These are phyloP conservation scores for Tolypocladium album DNA, from an alignment of 2,329 filamentous ascomycete genomes.

Conservation along the genomic window DNA sequence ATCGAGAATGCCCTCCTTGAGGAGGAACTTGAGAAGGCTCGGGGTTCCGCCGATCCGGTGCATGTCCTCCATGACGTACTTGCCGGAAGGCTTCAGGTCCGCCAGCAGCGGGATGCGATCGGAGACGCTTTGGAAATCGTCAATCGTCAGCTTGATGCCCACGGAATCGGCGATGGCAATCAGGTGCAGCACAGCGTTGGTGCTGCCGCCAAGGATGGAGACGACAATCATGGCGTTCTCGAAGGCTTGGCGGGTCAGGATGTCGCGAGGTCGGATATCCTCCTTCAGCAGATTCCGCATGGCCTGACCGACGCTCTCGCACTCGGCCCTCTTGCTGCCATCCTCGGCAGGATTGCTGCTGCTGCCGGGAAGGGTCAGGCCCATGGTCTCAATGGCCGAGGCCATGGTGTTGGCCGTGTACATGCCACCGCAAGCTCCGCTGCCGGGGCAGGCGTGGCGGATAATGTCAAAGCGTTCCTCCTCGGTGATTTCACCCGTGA, in stretches of 20 bases:
- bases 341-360: conserved; percentile 72
- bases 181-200: conserved; percentile 75
- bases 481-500: conserved; percentile 83
- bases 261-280: conserved; percentile 67
- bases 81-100: conserved; percentile 75
- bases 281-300: conserved; percentile 66
- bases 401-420: conserved; percentile 94
- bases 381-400: conserved; percentile 82
- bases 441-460: conserved; percentile 62
- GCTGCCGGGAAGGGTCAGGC: conserved; percentile 74
- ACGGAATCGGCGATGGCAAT: conserved; percentile 77
- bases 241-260: conserved; percentile 70
- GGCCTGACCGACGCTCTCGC: conserved; percentile 57
- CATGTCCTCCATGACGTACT: conserved; percentile 75
- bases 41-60: conserved; percentile 84
- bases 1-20: conserved; percentile 72
- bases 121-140: conserved; percentile 77
- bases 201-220: conserved; percentile 74
- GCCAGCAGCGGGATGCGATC: conserved; percentile 72
- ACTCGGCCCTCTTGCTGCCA: conserved; percentile 61
- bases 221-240: conserved; percentile 79
- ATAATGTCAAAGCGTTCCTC: conserved; percentile 92
- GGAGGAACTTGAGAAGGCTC: conserved; percentile 75
- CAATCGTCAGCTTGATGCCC: conserved; percentile 71
- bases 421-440: conserved; percentile 73